These are phyloP conservation scores for Pestalotiopsis sp. DNA, from an alignment of 2,329 filamentous ascomycete species.

Conservation along the genomic window DNA sequence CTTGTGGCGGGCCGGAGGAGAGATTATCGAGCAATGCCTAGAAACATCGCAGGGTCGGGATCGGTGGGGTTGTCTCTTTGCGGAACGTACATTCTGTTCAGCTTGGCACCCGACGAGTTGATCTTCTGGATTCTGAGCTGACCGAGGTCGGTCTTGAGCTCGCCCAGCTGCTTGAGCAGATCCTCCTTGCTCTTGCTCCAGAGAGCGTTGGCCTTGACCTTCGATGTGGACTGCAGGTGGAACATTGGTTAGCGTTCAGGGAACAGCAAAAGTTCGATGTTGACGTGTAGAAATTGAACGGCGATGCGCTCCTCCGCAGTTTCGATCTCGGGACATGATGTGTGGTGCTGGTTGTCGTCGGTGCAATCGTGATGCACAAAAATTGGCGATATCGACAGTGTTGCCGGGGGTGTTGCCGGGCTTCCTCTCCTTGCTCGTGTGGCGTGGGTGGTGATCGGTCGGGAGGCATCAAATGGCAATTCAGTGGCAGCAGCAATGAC, in stretches of 20 bases:
- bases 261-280: constrained; percentile 12
- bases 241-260: constrained; percentile 22
- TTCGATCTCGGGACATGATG: background rate
- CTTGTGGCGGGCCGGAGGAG: constrained; percentile 19
- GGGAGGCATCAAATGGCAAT: background rate
- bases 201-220: constrained; percentile 95
- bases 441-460: background rate
- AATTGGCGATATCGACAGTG: background rate
- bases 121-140: constrained; percentile 99
- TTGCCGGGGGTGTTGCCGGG: background rate
- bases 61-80: background rate
- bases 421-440: background rate
- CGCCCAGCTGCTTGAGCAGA: constrained; percentile 89
- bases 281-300: background rate
- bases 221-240: constrained; percentile 54
- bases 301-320: background rate
- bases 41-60: background rate
- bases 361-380: background rate
- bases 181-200: constrained; percentile 99
- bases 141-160: constrained; percentile 95
- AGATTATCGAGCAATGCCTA: constrained; percentile 10
- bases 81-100: constrained; percentile 87
- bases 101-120: constrained; percentile 90
- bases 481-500: constrained; percentile 7
- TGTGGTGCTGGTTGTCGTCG: background rate